These are phyloP conservation scores for Cryphonectria parasitica DNA, from an alignment of 2,329 filamentous ascomycete species.

Conservation along the genomic window DNA sequence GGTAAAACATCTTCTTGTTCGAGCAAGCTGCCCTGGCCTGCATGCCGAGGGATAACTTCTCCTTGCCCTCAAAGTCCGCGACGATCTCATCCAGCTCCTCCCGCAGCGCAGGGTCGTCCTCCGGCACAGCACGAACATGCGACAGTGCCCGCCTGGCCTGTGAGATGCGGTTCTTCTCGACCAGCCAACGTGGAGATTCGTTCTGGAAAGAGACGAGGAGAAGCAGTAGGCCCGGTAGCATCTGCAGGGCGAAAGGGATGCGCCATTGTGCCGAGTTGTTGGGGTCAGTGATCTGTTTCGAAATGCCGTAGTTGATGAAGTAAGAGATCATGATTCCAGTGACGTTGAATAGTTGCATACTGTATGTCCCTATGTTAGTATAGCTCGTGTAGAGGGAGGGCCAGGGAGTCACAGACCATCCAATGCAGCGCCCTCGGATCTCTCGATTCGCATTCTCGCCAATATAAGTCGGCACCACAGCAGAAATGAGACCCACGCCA, in stretches of 20 bases:
- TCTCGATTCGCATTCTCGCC: conserved; percentile 26
- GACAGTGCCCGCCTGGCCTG: conserved; percentile 44
- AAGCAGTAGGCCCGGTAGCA: conserved; percentile 44
- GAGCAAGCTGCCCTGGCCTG: conserved; percentile 47
- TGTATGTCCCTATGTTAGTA: conserved; percentile 1
- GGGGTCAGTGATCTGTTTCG: conserved; percentile 23
- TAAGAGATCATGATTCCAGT: conserved; percentile 29
- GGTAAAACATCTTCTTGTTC: conserved; percentile 47
- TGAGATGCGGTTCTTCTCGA: conserved; percentile 43
- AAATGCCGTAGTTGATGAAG: conserved; percentile 29
- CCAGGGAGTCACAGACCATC: conserved; percentile 17
- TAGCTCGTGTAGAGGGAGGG: neutral
- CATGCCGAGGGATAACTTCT: conserved; percentile 37
- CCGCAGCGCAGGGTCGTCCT: conserved; percentile 57
- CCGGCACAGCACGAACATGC: conserved; percentile 54
- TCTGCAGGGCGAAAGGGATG: conserved; percentile 48
- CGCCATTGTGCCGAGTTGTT: conserved; percentile 42
- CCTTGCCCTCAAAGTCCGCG: conserved; percentile 57
- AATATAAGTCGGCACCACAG: conserved; percentile 28
- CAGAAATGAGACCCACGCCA: conserved; percentile 28
- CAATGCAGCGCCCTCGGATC: conserved; percentile 28
- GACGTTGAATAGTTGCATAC: conserved; percentile 30
- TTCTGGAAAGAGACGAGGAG: conserved; percentile 41
- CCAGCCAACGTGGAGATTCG: conserved; percentile 45
- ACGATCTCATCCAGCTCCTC: conserved; percentile 61